Evolutionary conservation across 208 protist species (phyloP).

Genomic region (Acanthamoeba divionensis): DNA sequence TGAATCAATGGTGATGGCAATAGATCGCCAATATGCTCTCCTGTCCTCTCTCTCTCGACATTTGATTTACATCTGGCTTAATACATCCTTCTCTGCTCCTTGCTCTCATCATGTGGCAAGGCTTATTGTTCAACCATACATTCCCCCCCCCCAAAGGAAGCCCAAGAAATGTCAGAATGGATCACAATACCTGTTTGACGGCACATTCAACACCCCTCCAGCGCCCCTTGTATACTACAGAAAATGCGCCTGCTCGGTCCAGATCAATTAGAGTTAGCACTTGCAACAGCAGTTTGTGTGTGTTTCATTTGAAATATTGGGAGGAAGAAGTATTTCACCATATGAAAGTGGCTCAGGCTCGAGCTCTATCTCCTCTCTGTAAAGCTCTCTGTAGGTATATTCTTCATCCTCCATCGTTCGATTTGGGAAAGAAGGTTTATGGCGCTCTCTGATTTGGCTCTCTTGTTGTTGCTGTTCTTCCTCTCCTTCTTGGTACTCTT

Average conservation of each 20-base stretch:
- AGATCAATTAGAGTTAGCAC: not conserved
- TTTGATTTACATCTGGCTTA: no score
- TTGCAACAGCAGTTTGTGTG: not conserved
- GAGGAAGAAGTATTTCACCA: not conserved
- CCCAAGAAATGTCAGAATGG: no score
- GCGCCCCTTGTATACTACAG: not conserved
- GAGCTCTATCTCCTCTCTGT: not conserved
- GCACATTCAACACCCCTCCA: slow-evolving; percentile 39
- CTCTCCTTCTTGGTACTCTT: not conserved
- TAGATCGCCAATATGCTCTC: no score
- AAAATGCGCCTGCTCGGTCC: slow-evolving; percentile 7
- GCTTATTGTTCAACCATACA: no score
- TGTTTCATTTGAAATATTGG: not conserved
- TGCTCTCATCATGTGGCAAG: no score
- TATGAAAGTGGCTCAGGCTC: slow-evolving; percentile 30
- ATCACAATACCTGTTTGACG: not conserved
- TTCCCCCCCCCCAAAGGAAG: no score
- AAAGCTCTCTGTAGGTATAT: not conserved
- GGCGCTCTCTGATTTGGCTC: no score
- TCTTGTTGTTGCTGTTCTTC: not conserved
- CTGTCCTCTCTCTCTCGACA: no score
- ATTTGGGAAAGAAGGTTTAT: not conserved
- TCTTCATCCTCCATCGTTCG: not conserved
- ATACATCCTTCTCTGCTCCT: no score
- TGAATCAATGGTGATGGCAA: no score